These are phyloP conservation scores for Colletotrichum australisinense DNA, from an alignment of 2,329 filamentous ascomycete genomes.

Conservation along the genomic window DNA sequence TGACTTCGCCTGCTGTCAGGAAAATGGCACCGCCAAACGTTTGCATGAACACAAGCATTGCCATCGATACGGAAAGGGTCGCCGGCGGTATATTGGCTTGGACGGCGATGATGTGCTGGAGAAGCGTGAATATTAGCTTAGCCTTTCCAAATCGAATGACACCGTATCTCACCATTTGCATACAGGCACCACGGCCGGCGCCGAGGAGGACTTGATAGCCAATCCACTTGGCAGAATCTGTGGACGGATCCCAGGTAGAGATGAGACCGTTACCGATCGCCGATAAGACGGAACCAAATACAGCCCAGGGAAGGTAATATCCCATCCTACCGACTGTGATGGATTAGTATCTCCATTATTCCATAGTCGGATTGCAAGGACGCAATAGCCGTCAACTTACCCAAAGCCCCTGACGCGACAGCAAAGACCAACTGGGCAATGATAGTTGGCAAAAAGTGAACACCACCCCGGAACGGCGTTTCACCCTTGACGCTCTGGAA, in stretches of 20 bases:
- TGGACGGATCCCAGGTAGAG: conserved; percentile 49
- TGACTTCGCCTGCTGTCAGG: conserved; percentile 47
- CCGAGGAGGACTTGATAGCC: conserved; percentile 61
- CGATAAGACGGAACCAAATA: conserved; percentile 50
- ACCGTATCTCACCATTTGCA: conserved; percentile 49
- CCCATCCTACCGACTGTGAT: conserved; percentile 43
- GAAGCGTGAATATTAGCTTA: neutral
- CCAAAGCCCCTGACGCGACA: conserved; percentile 46
- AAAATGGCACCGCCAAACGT: conserved; percentile 61
- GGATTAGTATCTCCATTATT: neutral
- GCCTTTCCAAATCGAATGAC: conserved; percentile 39
- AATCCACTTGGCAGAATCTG: conserved; percentile 51
- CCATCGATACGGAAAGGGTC: conserved; percentile 42
- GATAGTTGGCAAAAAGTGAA: conserved; percentile 55
- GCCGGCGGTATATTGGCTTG: conserved; percentile 42
- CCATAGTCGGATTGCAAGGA: neutral
- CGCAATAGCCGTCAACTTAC: conserved; percentile 36
- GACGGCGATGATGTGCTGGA: conserved; percentile 41
- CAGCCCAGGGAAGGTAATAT: conserved; percentile 39
- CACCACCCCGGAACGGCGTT: conserved; percentile 49
- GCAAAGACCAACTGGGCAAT: conserved; percentile 50
- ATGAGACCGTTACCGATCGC: conserved; percentile 50
- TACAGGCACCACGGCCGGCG: conserved; percentile 54
- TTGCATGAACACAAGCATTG: conserved; percentile 49
- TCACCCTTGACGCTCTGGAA: conserved; percentile 60